A percentile compares a stretch with the other conserved stretches of the same genome.
Conservation (phyloP, 2,329 filamentous ascomycete species). For the Aspergillus sp. region DNA sequence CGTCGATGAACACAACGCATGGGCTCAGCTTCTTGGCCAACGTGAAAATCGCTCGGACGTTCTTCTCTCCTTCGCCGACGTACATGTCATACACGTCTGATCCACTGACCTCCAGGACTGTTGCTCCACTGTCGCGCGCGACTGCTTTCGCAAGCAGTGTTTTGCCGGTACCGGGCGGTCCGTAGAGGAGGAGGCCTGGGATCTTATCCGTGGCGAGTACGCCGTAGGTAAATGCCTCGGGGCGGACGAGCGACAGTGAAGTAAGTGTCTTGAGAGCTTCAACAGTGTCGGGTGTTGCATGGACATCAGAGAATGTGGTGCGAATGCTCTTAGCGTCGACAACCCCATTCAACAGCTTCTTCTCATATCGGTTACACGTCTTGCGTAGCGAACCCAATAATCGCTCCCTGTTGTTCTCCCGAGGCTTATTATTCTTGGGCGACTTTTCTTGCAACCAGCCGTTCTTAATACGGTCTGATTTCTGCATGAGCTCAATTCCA, state of each 20-base stretch:
- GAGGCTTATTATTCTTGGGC: slow-evolving; percentile 20
- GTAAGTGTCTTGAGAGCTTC: slow-evolving; percentile 84
- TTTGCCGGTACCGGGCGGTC: slow-evolving; percentile 64
- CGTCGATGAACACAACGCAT: slow-evolving; percentile 92
- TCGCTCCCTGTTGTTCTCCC: slow-evolving; percentile 28
- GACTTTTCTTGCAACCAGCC: slow-evolving; percentile 28
- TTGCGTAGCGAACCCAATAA: slow-evolving; percentile 43
- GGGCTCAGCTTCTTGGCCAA: slow-evolving; percentile 85
- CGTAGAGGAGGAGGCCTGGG: slow-evolving; percentile 78
- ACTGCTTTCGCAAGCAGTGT: slow-evolving; percentile 55
- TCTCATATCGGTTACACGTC: slow-evolving; percentile 67
- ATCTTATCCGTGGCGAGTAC: slow-evolving; percentile 86
- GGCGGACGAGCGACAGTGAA: slow-evolving; percentile 72
- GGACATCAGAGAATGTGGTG: slow-evolving; percentile 80
- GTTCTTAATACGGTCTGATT: slow-evolving; percentile 30
- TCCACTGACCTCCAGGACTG: slow-evolving; percentile 73
- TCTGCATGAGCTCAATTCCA: slow-evolving; percentile 32
- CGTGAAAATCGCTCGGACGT: slow-evolving; percentile 82
- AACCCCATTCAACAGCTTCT: slow-evolving; percentile 70
- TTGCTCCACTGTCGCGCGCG: slow-evolving; percentile 57
- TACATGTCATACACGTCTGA: slow-evolving; percentile 94
- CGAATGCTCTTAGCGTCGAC: slow-evolving; percentile 72
- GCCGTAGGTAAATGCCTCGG: slow-evolving; percentile 93
- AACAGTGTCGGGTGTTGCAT: slow-evolving; percentile 71
- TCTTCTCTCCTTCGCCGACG: slow-evolving; percentile 93